Evolutionary conservation across 805 yeast species (phyloP).

Genomic region (Wickerhamiella allomyrinae): DNA sequence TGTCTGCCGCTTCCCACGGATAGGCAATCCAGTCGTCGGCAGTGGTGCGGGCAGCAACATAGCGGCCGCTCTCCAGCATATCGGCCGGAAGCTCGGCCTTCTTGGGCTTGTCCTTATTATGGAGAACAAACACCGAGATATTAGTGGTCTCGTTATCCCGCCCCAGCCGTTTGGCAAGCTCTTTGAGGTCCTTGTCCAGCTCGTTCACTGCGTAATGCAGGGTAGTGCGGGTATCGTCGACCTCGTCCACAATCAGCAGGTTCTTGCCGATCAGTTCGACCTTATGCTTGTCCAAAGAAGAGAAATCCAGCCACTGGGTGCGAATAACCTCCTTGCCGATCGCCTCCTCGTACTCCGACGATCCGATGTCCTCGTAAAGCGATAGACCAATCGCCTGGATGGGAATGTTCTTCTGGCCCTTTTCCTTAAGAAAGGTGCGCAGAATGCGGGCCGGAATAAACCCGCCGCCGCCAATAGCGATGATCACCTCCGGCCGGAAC

Average conservation of each 20-base stretch:
- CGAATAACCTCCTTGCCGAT: constrained; percentile 73
- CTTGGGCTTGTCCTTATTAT: constrained; percentile 72
- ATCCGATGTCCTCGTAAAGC: constrained; percentile 67
- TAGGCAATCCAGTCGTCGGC: constrained; percentile 77
- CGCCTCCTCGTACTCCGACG: constrained; percentile 33
- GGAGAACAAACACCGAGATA: constrained; percentile 66
- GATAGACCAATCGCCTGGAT: constrained; percentile 92
- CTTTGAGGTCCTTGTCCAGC: constrained; percentile 48
- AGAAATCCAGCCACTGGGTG: constrained; percentile 84
- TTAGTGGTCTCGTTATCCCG: constrained; percentile 46
- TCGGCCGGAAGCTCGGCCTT: constrained; percentile 55
- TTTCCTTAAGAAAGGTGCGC: constrained; percentile 80
- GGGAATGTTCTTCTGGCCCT: constrained; percentile 71
- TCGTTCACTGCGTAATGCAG: constrained; percentile 72
- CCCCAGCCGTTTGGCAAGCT: constrained; percentile 45
- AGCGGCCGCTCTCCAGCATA: constrained; percentile 48
- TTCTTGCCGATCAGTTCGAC: constrained; percentile 71
- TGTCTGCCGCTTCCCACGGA: constrained; percentile 81
- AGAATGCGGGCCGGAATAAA: constrained; percentile 94
- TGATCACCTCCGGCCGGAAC: constrained; percentile 77
- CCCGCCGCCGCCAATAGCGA: constrained; percentile 95
- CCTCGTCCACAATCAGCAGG: constrained; percentile 75
- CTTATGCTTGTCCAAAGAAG: constrained; percentile 51
- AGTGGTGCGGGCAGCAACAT: constrained; percentile 60
- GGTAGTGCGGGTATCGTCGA: constrained; percentile 85